These are phyloP conservation scores for Russula vinacea DNA, from an alignment of 768 basidiomycete genomes.

Conservation along the genomic window DNA sequence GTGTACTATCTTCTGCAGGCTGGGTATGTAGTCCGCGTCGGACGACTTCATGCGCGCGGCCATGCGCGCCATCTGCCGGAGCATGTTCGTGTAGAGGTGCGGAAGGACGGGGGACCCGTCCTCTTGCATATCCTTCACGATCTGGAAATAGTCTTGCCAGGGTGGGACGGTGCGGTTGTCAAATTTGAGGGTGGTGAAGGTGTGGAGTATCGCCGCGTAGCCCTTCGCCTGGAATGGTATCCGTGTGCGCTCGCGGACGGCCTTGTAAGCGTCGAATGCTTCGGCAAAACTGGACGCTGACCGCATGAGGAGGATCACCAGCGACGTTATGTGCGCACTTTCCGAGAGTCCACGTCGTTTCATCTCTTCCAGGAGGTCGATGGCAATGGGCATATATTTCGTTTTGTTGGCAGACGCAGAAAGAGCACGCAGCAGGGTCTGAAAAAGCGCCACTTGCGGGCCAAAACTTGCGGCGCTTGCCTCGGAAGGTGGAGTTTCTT, in stretches of 20 bases:
- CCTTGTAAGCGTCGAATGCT: conserved; percentile 61
- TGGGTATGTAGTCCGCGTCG: conserved; percentile 28
- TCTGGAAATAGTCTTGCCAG: conserved; percentile 61
- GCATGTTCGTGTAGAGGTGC: conserved; percentile 64
- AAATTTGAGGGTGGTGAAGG: conserved; percentile 59
- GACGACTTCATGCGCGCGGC: conserved; percentile 35
- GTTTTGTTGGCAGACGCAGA: conserved; percentile 43
- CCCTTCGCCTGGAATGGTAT: conserved; percentile 52
- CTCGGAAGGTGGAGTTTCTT: neutral
- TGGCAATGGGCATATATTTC: conserved; percentile 48
- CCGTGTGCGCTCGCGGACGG: conserved; percentile 35
- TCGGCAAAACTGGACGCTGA: conserved; percentile 50
- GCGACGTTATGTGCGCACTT: conserved; percentile 46
- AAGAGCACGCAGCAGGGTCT: conserved; percentile 39
- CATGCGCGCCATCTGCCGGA: conserved; percentile 51
- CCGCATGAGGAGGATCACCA: conserved; percentile 67
- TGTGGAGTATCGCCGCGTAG: conserved; percentile 60
- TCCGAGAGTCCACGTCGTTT: conserved; percentile 47
- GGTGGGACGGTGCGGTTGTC: conserved; percentile 35
- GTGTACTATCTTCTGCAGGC: conserved; percentile 41
- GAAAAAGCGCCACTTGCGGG: conserved; percentile 46
- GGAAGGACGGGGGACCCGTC: conserved; percentile 56
- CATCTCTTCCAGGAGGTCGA: conserved; percentile 66
- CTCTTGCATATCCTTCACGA: conserved; percentile 75
- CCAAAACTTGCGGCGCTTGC: neutral